Evolutionary conservation across 2,329 filamentous ascomycete genomes (phyloP), one percentile per base, ranked within the genome.

Genomic region (Claviceps lovelessii): DNA sequence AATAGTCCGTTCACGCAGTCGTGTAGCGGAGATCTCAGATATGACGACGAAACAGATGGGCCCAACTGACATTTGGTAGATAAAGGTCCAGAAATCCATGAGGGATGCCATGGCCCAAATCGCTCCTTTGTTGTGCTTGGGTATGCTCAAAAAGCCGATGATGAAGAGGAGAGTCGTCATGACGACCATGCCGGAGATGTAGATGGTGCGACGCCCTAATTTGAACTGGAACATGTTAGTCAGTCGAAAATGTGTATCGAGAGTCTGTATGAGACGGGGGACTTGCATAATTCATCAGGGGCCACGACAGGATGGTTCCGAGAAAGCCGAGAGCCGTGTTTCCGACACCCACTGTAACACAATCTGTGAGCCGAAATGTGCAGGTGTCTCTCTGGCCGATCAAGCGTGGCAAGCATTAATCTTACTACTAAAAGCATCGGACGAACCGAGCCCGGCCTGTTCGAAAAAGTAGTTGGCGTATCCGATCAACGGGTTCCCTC

Each of bases 401-500:
- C 8, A 35, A 4, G 15, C 6, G 47, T 5, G 45, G 17, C 15
- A 35, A 7, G 2, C 19, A 51, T 11, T 10, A 23, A 13, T 49
- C 59, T 54, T 37, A 61, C 60, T 63, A 23, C 51, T 54, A 29
- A 63, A 63, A 1, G 61, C 56, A 19, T 63, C 58, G 3, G 55
- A 54, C n/a, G 60, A 56, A 28, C 54, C 55, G n/a, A 61, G 55
- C 4, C 67, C 67, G 13, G 66, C 66, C 49, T 67, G 67, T 49
- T 66, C 63, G 45, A 69, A 69, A 50, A 69, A 70, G 55, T 67
- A 70, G 42, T 61, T 84, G 0, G 78, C 81, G 58, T 83, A 86
- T 55, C 79, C 78, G 50, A 82, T 80, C 58, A 85, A 77, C 15
- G 81, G 80, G 58, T 81, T 80, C 29, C 83, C 81, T 52, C 76